Evolutionary conservation across 2,329 filamentous ascomycete genomes (phyloP), one percentile per base, ranked within the genome.

Genomic region (Fusarium sp.): DNA sequence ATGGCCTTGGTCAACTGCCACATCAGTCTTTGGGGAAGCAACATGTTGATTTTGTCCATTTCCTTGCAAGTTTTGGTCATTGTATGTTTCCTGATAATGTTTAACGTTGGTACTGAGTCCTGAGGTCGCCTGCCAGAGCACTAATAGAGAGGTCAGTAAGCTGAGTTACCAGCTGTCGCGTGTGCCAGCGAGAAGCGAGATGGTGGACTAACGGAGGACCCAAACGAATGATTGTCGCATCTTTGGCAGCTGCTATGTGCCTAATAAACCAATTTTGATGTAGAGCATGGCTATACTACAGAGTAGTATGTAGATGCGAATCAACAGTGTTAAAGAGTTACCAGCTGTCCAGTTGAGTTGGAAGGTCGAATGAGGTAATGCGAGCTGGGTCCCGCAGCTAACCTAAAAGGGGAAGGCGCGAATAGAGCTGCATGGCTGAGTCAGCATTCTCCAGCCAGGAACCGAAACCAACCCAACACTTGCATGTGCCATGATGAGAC

Each of bases 121-220:
- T 54, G 77, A 75, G 54, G 77, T 75, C 49, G 77, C 79, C 83
- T 86, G 84, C 82, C 82, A 79, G 56, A 86, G 83, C 81, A 85
- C 84, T 86, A 71, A 54, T 25, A 66, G 47, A 50, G 30, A 59
- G 62, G 72, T 79, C 59, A 78, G 76, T 64, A 71, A 65, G 64
- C 43, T 59, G 52, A 57, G 34, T 63, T 63, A 49, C 60, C 52
- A 64, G 60, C 43, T 68, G 71, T 74, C 73, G 71, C 66, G 66
- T 76, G 73, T 68, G 45, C 49, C 38, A 40, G 27, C n/a, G 29
- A 40, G 45, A 43, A 47, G 24, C 57, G 46, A 50, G 57, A 22
- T 29, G 55, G 43, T 24, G 40, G 18, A 65, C 63, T 46, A 80
- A 86, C 84, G 79, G 75, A 83, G 77, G 66, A 83, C 69, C 78